phyloP scores from a whole-genome alignment of 2,329 filamentous ascomycete genomes.

The Beauveria brongniartii region DNA sequence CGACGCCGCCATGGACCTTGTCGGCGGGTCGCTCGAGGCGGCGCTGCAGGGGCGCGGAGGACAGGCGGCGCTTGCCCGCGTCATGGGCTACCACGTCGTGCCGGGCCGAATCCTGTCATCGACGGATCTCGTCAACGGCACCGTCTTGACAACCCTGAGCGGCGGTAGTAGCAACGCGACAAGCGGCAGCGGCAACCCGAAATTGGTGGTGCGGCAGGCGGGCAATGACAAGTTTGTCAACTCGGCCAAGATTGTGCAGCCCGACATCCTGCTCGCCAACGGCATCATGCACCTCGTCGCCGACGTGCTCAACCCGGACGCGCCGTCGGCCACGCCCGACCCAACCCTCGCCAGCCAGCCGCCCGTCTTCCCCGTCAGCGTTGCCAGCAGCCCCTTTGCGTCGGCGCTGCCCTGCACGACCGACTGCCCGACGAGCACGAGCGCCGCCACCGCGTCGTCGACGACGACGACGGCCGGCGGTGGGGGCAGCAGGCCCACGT shows the following conservation, averaged over 20 bases:
- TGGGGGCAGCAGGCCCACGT: not conserved
- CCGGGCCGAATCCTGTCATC: conserved; percentile 46
- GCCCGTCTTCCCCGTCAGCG: conserved; percentile 47
- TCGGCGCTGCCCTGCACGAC: conserved; percentile 34
- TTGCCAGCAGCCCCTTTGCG: conserved; percentile 33
- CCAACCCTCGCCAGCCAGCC: conserved; percentile 32
- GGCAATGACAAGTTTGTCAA: conserved; percentile 43
- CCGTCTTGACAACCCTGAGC: conserved; percentile 27
- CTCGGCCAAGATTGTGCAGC: conserved; percentile 43
- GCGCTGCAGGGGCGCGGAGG: conserved; percentile 11
- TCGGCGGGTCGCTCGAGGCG: conserved; percentile 40
- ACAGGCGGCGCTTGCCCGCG: conserved; percentile 35
- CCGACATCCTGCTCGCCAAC: conserved; percentile 47
- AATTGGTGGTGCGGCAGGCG: conserved; percentile 30
- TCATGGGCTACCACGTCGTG: conserved; percentile 59
- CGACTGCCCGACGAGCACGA: conserved; percentile 26
- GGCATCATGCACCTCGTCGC: conserved; percentile 53
- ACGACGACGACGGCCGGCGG: conserved; percentile 13
- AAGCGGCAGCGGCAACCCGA: conserved; percentile 20
- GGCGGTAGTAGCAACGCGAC: not conserved
- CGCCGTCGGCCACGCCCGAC: conserved; percentile 27
- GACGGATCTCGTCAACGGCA: conserved; percentile 26
- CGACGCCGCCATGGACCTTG: conserved; percentile 50
- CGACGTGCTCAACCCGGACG: conserved; percentile 39
- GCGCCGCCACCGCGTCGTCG: conserved; percentile 13